Conservation (phyloP, 129 eudicot species). For the Flaveria linearis region DNA sequence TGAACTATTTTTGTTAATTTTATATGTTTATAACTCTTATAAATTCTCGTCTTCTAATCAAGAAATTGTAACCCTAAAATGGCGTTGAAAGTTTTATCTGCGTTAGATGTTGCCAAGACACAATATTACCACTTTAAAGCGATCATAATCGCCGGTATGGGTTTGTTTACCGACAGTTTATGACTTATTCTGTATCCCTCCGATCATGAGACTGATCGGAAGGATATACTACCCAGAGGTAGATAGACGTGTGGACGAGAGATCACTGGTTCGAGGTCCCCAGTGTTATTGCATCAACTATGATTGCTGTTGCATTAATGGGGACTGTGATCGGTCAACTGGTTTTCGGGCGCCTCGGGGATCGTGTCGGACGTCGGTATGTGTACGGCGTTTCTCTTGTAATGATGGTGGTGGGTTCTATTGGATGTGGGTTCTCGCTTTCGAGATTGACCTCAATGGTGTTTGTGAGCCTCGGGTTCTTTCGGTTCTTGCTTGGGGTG, state of each 20-base stretch:
- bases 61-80: slow-evolving; percentile 1
- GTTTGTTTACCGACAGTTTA: slow-evolving; percentile 49
- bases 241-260: neutral
- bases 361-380: slow-evolving; percentile 35
- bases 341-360: slow-evolving; percentile 50
- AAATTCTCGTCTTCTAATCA: slow-evolving; percentile 6
- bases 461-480: slow-evolving; percentile 42
- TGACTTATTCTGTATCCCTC: slow-evolving; percentile 50
- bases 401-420: slow-evolving; percentile 47
- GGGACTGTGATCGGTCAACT: slow-evolving; percentile 41
- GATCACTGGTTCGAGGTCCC: slow-evolving; percentile 30
- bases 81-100: slow-evolving; percentile 42
- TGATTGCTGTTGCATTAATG: slow-evolving; percentile 39
- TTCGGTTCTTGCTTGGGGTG: slow-evolving; percentile 47
- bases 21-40: neutral
- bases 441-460: slow-evolving; percentile 25
- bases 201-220: slow-evolving; percentile 42
- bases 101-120: slow-evolving; percentile 42
- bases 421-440: slow-evolving; percentile 51
- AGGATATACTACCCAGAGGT: slow-evolving; percentile 34
- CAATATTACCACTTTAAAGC: slow-evolving; percentile 56
- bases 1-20: slow-evolving; percentile 21
- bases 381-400: slow-evolving; percentile 47
- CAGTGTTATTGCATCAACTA: slow-evolving; percentile 15
- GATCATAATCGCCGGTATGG: slow-evolving; percentile 55